Conservation (phyloP, 345 rosid genomes). For the Trapa incisa region DNA sequence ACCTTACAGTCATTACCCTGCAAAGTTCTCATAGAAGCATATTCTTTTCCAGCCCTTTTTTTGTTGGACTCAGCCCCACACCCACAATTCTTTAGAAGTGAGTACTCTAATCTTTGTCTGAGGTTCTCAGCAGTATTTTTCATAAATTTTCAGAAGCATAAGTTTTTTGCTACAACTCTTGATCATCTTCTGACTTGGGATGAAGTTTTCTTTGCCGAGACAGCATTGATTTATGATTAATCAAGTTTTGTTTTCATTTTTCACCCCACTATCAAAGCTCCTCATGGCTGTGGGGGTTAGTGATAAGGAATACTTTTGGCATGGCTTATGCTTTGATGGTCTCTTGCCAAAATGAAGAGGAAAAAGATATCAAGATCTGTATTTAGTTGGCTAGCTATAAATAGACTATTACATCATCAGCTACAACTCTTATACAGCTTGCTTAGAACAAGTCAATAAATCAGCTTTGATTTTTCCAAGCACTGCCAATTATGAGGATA, state of each 20-base stretch:
- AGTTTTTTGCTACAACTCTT: not conserved
- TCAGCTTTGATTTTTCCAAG: too few relatives aligned
- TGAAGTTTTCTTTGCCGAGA: not conserved
- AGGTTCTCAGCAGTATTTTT: not conserved
- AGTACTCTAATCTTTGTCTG: not conserved
- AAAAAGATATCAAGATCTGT: too few relatives aligned
- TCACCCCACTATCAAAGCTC: too few relatives aligned
- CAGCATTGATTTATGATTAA: not conserved
- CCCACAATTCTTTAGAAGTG: not conserved
- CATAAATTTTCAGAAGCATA: slow-evolving; percentile 1
- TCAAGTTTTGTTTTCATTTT: not conserved
- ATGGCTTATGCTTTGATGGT: too few relatives aligned
- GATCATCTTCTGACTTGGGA: not conserved
- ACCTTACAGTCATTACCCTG: slow-evolving; percentile 8
- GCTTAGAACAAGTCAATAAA: too few relatives aligned
- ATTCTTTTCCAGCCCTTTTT: not conserved
- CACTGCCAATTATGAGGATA: too few relatives aligned
- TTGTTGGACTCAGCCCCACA: not conserved
- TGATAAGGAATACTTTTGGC: too few relatives aligned
- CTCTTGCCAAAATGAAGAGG: too few relatives aligned
- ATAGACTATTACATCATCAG: too few relatives aligned
- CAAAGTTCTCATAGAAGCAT: slow-evolving; percentile 8
- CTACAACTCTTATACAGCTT: too few relatives aligned
- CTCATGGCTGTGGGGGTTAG: too few relatives aligned
- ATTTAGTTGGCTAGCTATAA: too few relatives aligned